Evolutionary conservation across 2,329 filamentous ascomycete genomes (phyloP).

Genomic region (Immersiporthe knoxdaviesiana): DNA sequence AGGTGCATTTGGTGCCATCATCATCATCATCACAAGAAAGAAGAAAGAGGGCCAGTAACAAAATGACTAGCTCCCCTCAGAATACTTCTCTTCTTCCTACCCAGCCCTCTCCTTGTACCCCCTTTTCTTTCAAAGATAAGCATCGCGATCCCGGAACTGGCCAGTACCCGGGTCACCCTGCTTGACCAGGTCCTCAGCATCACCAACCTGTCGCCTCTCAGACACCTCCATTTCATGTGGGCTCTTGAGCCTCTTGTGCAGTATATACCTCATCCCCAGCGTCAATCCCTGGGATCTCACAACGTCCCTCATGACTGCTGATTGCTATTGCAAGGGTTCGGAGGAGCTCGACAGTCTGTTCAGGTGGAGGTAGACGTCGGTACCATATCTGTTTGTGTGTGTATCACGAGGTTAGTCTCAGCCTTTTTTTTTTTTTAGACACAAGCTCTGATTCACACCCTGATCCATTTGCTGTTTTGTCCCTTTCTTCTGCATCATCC

Average conservation of each 20-base stretch:
- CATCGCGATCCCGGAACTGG: slow-evolving; percentile 25
- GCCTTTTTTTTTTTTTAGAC: no score
- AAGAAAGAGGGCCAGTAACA: not conserved
- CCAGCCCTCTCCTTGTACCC: not conserved
- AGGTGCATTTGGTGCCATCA: not conserved
- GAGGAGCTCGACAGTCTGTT: slow-evolving; percentile 95
- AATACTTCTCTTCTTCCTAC: no score
- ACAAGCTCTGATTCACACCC: not conserved
- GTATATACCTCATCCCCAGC: slow-evolving; percentile 46
- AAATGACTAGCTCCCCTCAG: not conserved
- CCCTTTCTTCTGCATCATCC: no score
- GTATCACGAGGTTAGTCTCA: slow-evolving; percentile 30
- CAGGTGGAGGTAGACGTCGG: slow-evolving; percentile 96
- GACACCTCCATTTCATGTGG: slow-evolving; percentile 66
- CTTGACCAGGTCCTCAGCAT: slow-evolving; percentile 78
- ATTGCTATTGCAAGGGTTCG: slow-evolving; percentile 93
- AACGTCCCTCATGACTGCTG: slow-evolving; percentile 83
- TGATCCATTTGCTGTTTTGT: not conserved
- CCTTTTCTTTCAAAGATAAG: slow-evolving; percentile 39
- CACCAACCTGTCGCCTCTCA: slow-evolving; percentile 87
- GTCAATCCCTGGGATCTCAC: slow-evolving; percentile 67
- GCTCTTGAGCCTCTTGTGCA: slow-evolving; percentile 71
- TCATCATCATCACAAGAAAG: not conserved
- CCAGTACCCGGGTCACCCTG: slow-evolving; percentile 35
- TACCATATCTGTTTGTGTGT: slow-evolving; percentile 71